These are phyloP conservation scores for Picea glauca DNA, from an alignment of 75 land plant genomes.

Conservation along the genomic window DNA sequence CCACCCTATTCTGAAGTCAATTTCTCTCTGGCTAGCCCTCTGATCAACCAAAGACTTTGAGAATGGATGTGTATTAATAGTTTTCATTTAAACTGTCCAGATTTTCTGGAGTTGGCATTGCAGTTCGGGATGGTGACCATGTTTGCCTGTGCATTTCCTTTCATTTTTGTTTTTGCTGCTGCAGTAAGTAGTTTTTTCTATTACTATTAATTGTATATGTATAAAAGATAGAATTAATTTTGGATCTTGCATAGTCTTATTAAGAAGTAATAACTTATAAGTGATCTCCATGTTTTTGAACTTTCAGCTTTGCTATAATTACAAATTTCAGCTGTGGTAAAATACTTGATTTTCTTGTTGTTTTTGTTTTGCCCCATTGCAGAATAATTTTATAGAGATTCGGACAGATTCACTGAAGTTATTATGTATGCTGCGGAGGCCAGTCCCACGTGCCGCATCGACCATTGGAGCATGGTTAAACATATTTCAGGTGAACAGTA, in stretches of 20 bases:
- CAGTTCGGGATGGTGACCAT: constrained; percentile 98
- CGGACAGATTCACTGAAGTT: constrained; percentile 89
- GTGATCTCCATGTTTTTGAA: not conserved
- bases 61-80: not conserved
- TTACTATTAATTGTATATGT: not conserved
- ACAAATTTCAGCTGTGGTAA: not conserved
- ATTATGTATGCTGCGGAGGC: constrained; percentile 64
- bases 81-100: constrained; percentile 31
- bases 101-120: constrained; percentile 89
- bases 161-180: constrained; percentile 67
- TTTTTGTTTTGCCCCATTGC: constrained; percentile 8
- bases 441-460: constrained; percentile 75
- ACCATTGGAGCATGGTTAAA: constrained; percentile 96
- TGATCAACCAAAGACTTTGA: no score
- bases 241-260: not conserved
- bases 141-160: constrained; percentile 95
- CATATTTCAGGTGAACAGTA: constrained; percentile 73
- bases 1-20: no score
- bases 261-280: not conserved
- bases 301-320: not conserved
- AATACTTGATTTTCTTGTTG: not conserved
- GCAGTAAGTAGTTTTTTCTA: constrained; percentile 26
- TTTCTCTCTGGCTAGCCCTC: no score
- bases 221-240: not conserved
- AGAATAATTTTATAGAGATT: constrained; percentile 90